Conservation (phyloP, 441 rosid species). For the Erysimum cheiri region DNA sequence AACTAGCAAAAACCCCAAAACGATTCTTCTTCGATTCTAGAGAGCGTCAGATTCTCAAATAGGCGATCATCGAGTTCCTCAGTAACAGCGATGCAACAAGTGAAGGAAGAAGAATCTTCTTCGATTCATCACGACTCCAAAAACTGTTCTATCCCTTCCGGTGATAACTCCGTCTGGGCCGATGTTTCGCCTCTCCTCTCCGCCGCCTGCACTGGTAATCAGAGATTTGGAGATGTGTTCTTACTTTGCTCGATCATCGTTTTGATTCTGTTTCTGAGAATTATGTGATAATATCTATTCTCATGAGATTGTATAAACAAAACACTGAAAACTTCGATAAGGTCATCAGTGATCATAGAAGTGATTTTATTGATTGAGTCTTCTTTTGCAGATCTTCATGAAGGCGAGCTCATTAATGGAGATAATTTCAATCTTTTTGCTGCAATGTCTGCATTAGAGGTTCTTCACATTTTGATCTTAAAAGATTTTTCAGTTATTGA, state of each 20-base stretch:
- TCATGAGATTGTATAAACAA: neutral
- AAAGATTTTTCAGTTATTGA: no score
- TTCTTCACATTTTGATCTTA: constrained; percentile 40
- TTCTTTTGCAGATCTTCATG: constrained; percentile 65
- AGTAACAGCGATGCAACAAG: constrained; percentile 34
- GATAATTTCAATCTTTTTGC: constrained; percentile 97
- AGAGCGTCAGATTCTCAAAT: neutral
- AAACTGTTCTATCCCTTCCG: constrained; percentile 65
- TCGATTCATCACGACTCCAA: constrained; percentile 49
- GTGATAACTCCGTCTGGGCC: constrained; percentile 81
- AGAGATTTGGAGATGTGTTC: neutral
- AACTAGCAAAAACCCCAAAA: constrained; percentile 13
- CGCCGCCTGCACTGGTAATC: constrained; percentile 74
- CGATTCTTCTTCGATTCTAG: neutral
- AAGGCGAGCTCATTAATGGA: constrained; percentile 93
- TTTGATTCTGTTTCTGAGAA: constrained; percentile 1
- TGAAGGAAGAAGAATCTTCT: constrained; percentile 46
- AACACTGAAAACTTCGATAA: neutral
- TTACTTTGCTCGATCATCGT: neutral
- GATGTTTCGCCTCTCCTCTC: constrained; percentile 84
- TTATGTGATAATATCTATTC: neutral
- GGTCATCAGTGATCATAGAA: neutral
- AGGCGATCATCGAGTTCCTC: neutral
- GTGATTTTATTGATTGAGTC: neutral
- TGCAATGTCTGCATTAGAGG: constrained; percentile 99